Evolutionary conservation across 73 alveolate genomes (phyloP), one percentile per base, ranked within the genome.

Genomic region (Uronychia setigera): DNA sequence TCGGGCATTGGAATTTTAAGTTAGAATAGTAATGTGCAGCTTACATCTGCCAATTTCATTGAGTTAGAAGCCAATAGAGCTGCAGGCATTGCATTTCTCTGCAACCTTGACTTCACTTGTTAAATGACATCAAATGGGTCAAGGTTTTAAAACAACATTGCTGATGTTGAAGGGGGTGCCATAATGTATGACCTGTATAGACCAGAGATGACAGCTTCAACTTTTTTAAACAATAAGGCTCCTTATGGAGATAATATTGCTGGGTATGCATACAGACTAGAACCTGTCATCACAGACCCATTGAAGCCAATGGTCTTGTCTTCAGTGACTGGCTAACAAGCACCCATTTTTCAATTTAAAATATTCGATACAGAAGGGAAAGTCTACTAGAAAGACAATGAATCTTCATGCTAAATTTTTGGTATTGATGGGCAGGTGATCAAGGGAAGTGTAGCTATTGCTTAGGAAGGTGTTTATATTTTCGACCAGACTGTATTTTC

Each of bases 161-260:
- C 82, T 26, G 5, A 1, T 29, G 9, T 31, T 30, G 11, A 30
- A 76, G 82, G 82, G 5, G 82, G 82, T 9, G 82, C 82, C 5
- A 76, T 76, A 27, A 11, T 5, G 11, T 76, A 76, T 30, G 32
- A 76, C 59, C 32, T 28, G 1, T 26, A 9, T 26, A 1, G 82
- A 76, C 82, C 82, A 28, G 59, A 27, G 5, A 76, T 76, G 82
- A 76, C 46, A 1, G 27, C 9, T 76, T 5, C 5, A 25, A 76
- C 59, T 27, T 76, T 76, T 30, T 5, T 29, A 9, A 76, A 31
- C 27, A 76, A 76, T 30, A 27, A 19, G 29, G 82, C 82, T 9
- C 82, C 82, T 5, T 76, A 76, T 76, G 82, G 82, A 76, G 60
- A 76, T 1, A 27, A 76, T 30, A 76, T 76, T 76, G 82, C 82